Evolutionary conservation across 345 rosid genomes (phyloP), one percentile per base, ranked within the genome.

Genomic region (Ricinus communis): DNA sequence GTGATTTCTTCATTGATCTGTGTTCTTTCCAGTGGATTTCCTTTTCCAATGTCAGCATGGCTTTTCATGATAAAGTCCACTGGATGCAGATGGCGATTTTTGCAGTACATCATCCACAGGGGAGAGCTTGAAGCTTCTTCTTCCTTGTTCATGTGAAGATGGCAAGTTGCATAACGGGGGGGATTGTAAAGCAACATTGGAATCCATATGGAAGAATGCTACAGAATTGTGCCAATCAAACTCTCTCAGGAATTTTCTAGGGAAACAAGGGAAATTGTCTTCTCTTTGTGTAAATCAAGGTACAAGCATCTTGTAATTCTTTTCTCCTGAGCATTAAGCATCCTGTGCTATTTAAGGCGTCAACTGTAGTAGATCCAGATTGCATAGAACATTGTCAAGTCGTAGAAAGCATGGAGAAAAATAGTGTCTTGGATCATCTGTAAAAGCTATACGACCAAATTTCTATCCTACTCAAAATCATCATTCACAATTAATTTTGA

Each of bases 241-340:
- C 76, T 90, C 99, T 18, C 85, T 95, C 38, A 87, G 76, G 82
- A 87, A 74, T 55, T 87, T 95, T 77, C 79, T 95, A 47, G 79
- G 76, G 76, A 95, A 76, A 73, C 93, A 81, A 24, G 99, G 99
- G 83, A 89, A 77, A 79, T 64, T 95, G 62, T 85, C 83, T 56
- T 92, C 97, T 74, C 91, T 94, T 76, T 67, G 55, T 41, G 69
- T 90, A 66, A 82, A 83, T 68, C 86, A 88, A 84, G 98, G 98
- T 91, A 77, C 53, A 25, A 46, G 50, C 40, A 24, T 61, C 40
- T 18, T 12, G 13, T 61, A 21, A 10, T 62, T 72, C 24, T 25
- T 66, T 11, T 2, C 6, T 2, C 6, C 38, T 33, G 38, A 8
- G 4, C 47, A 43, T 4, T 43, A 43, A 8, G 14, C 47, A 43